A percentile compares a stretch with the other conserved stretches of the same genome.
These are phyloP conservation scores for Pyrenophora graminea DNA, from an alignment of 2,329 filamentous ascomycete genomes.

Conservation along the genomic window DNA sequence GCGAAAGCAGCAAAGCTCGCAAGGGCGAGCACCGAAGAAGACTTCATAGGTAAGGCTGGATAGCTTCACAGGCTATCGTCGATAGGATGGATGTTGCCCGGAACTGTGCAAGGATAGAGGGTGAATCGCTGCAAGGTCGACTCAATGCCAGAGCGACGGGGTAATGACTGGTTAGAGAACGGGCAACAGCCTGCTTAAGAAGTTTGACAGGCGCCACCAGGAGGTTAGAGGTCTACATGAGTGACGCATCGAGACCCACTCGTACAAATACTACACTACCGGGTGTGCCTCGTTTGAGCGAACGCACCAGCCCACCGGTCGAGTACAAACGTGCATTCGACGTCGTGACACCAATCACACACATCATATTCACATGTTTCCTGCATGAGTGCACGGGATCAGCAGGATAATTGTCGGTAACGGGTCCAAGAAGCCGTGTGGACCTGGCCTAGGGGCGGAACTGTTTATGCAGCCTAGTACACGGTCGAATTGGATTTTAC, in stretches of 20 bases:
- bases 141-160: not conserved
- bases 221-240: constrained; percentile 9
- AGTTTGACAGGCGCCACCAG: constrained; percentile 5
- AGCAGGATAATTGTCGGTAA: constrained; percentile 4
- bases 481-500: not conserved
- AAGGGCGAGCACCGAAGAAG: constrained; percentile 25
- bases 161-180: not conserved
- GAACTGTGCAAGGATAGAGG: too few species aligned
- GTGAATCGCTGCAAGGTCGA: too few species aligned
- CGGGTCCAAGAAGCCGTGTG: not conserved
- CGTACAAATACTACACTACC: constrained; percentile 31
- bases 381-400: constrained; percentile 18
- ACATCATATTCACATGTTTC: not conserved
- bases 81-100: not conserved
- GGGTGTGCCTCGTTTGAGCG: constrained; percentile 27
- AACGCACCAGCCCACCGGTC: constrained; percentile 26
- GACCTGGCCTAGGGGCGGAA: not conserved
- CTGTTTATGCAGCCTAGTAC: not conserved
- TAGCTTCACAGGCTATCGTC: not conserved
- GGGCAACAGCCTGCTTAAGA: constrained; percentile 3
- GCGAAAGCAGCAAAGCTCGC: constrained; percentile 27
- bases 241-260: constrained; percentile 30
- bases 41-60: constrained; percentile 26
- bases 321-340: constrained; percentile 28
- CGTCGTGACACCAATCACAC: constrained; percentile 32